Evolutionary conservation across 176 grass and related monocot species (phyloP).

Genomic region (Aegilops bicornis): DNA sequence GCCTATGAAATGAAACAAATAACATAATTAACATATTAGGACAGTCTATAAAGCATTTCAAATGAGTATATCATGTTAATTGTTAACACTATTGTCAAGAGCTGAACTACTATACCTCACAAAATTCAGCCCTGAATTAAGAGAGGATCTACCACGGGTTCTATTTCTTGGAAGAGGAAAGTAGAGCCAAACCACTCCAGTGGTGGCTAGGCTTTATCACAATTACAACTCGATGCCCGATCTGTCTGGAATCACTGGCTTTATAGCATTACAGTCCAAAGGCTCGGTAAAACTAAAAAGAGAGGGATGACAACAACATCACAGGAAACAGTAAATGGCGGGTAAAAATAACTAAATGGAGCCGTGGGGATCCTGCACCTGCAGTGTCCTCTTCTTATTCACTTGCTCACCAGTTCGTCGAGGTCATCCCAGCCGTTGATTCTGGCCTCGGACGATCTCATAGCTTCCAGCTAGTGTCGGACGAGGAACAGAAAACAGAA

Average conservation of each 20-base stretch:
- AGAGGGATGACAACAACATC: not conserved
- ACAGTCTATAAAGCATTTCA: conserved; percentile 5
- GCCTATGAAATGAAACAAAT: conserved; percentile 48
- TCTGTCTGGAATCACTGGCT: not conserved
- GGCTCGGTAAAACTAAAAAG: not conserved
- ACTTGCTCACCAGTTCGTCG: not conserved
- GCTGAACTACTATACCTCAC: not conserved
- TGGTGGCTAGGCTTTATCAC: not conserved
- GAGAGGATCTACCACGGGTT: not conserved
- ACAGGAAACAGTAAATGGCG: not conserved
- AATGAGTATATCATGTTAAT: not conserved
- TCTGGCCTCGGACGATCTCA: not conserved
- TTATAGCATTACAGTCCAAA: not conserved
- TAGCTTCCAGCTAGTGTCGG: not conserved
- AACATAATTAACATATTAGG: conserved; percentile 10
- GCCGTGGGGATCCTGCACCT: not conserved
- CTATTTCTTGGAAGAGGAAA: not conserved
- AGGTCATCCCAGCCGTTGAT: not conserved
- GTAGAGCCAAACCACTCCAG: not conserved
- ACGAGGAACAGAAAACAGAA: not conserved
- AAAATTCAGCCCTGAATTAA: not conserved
- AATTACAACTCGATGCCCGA: not conserved
- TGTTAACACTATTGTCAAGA: not conserved
- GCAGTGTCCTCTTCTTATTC: not conserved
- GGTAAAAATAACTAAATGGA: not conserved